These are phyloP conservation scores for Pilobolus umbonatus DNA, from an alignment of 192 early-diverging fungal genomes.

Conservation along the genomic window DNA sequence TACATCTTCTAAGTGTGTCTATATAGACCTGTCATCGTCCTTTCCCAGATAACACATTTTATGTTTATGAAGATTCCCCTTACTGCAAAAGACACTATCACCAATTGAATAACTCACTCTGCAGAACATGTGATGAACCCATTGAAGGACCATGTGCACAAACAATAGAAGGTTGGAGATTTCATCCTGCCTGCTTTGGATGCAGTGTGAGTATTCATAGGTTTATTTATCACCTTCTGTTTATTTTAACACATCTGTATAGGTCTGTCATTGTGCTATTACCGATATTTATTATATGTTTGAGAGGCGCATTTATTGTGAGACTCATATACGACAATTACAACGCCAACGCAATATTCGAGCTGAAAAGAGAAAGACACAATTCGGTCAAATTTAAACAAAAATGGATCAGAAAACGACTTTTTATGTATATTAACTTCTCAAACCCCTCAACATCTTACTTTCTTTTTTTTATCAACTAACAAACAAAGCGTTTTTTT, in stretches of 20 bases:
- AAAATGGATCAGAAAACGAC: no score
- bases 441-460: no score
- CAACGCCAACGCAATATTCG: conserved; percentile 54
- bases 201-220: conserved; percentile 45
- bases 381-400: conserved; percentile 38
- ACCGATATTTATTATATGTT: conserved; percentile 70
- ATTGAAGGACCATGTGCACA: conserved; percentile 88
- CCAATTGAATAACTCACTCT: conserved; percentile 79
- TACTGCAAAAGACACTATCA: conserved; percentile 88
- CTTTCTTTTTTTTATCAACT: no score
- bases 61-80: conserved; percentile 81
- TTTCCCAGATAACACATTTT: conserved; percentile 82
- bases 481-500: no score
- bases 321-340: conserved; percentile 62
- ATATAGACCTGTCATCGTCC: conserved; percentile 53
- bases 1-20: neutral
- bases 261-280: conserved; percentile 51
- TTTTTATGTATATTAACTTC: no score
- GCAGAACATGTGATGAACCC: conserved; percentile 68
- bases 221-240: neutral
- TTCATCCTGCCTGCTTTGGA: conserved; percentile 84
- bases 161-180: conserved; percentile 74
- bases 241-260: no score
- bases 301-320: conserved; percentile 65
- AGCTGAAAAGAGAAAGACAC: conserved; percentile 56